These are phyloP conservation scores for Atalantia buxifolia DNA, from an alignment of 345 rosid genomes.

Conservation along the genomic window DNA sequence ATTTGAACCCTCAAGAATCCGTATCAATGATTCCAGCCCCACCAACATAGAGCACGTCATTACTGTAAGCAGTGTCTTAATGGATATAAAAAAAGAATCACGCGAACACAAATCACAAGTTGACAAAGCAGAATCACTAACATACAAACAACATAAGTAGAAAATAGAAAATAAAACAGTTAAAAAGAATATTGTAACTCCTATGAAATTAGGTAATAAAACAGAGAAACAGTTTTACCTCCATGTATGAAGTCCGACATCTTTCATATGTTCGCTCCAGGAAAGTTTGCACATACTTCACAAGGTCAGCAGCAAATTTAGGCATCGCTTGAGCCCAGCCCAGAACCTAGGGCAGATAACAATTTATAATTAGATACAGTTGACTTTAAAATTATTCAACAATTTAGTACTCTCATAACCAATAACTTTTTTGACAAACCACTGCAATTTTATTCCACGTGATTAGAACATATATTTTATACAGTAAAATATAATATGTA, in stretches of 20 bases:
- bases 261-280: conserved; percentile 97
- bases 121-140: background rate
- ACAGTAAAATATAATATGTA: background rate
- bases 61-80: conserved; percentile 1
- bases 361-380: background rate
- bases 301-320: conserved; percentile 89
- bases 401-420: background rate
- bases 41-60: background rate
- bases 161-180: background rate
- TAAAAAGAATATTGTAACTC: background rate
- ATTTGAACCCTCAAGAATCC: background rate
- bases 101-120: background rate
- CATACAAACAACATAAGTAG: background rate
- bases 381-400: background rate
- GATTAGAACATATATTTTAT: background rate
- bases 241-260: conserved; percentile 96
- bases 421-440: background rate
- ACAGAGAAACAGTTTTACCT: conserved; percentile 44
- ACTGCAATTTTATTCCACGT: background rate
- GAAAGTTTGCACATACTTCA: conserved; percentile 90
- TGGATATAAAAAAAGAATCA: background rate
- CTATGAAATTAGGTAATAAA: conserved; percentile 7
- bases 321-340: conserved; percentile 99
- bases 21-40: background rate
- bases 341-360: conserved; percentile 55